Evolutionary conservation across 1,139 yeast genomes (phyloP).

Genomic region (Yamadazyma blattariae): DNA sequence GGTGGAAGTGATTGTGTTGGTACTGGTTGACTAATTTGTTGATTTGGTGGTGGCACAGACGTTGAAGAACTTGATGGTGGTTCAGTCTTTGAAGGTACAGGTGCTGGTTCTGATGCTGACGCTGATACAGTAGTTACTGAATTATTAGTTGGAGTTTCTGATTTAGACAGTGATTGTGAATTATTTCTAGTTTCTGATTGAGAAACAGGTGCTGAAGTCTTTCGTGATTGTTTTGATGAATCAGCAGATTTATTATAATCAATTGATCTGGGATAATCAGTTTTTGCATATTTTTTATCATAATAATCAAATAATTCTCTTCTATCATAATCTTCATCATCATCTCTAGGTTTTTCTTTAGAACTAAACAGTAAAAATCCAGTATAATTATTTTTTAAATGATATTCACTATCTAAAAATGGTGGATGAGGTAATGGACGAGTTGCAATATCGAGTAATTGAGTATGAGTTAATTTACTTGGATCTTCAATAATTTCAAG

Average conservation of each 20-base stretch:
- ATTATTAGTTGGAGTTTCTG: too few relatives aligned
- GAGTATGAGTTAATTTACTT: conserved; percentile 8
- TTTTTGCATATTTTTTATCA: too few relatives aligned
- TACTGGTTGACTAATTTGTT: neutral
- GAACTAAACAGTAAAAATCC: conserved; percentile 32
- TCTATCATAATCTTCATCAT: neutral
- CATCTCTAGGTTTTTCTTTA: conserved; percentile 7
- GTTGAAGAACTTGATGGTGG: too few relatives aligned
- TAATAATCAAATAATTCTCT: neutral
- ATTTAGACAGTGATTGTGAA: too few relatives aligned
- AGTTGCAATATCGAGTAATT: conserved; percentile 13
- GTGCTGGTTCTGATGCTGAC: too few relatives aligned
- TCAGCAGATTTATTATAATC: too few relatives aligned
- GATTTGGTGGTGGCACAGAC: neutral
- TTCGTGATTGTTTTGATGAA: too few relatives aligned
- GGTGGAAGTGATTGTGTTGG: neutral
- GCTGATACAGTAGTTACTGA: too few relatives aligned
- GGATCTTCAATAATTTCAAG: conserved; percentile 38
- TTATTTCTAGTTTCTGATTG: too few relatives aligned
- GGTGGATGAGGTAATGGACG: conserved; percentile 33
- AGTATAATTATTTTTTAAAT: conserved; percentile 28
- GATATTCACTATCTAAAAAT: conserved; percentile 27
- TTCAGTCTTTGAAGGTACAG: too few relatives aligned
- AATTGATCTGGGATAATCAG: too few relatives aligned
- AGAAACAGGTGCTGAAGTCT: too few relatives aligned